Percentiles rank a stretch among this genome's conserved stretches.
Conservation (phyloP, 2,329 filamentous ascomycete species). For the Beauveria pseudobassiana region DNA sequence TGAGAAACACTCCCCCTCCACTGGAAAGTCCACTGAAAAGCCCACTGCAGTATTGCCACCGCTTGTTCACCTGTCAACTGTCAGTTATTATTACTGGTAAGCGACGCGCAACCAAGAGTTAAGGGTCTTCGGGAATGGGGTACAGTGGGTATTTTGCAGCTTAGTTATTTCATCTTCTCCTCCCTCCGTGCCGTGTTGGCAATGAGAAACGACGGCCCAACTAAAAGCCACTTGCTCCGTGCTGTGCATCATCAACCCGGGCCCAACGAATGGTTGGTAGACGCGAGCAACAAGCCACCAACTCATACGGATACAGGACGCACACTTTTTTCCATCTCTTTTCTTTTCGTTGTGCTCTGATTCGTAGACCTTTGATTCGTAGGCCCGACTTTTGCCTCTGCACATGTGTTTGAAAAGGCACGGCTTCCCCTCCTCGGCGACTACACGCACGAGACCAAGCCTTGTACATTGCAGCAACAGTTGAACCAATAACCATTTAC, state of each 20-base stretch:
- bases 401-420: too few species aligned
- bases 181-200: not conserved
- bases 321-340: not conserved
- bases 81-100: too few species aligned
- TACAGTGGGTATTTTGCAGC: not conserved
- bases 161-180: not conserved
- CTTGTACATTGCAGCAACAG: too few species aligned
- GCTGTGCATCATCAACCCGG: not conserved
- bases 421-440: too few species aligned
- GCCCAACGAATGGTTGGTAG: not conserved
- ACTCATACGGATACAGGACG: not conserved
- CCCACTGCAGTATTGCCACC: not conserved
- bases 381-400: too few species aligned
- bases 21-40: not conserved
- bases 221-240: constrained; percentile 1
- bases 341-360: too few species aligned
- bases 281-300: not conserved
- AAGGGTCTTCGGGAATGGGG: not conserved
- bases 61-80: not conserved
- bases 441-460: too few species aligned
- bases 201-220: not conserved
- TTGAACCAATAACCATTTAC: too few species aligned
- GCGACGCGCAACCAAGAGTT: too few species aligned
- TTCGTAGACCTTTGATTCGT: too few species aligned
- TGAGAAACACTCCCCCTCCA: too few species aligned